Percentiles rank a stretch among this genome's conserved stretches.
These are phyloP conservation scores for Geranium incanum DNA, from an alignment of 441 rosid species.

Conservation along the genomic window DNA sequence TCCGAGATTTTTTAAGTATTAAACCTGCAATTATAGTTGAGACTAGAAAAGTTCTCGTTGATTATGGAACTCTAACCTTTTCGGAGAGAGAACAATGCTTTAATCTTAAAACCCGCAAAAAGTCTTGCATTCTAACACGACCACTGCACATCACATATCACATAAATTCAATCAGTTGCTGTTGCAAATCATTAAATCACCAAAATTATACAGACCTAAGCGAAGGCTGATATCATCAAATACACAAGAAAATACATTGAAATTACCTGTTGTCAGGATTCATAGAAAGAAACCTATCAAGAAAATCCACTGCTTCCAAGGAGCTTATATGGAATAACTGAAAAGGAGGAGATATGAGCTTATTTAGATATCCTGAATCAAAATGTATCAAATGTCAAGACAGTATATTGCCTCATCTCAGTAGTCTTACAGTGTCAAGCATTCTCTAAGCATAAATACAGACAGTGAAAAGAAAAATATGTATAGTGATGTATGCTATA, in stretches of 20 bases:
- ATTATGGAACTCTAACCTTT: constrained; percentile 39
- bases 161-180: no score
- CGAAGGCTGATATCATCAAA: background rate
- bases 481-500: background rate
- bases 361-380: background rate
- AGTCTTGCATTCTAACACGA: constrained; percentile 45
- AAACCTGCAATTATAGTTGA: background rate
- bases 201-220: background rate
- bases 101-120: constrained; percentile 51
- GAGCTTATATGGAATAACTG: constrained; percentile 74
- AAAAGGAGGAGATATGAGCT: constrained; percentile 16
- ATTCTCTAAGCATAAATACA: no score
- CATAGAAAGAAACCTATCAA: constrained; percentile 75
- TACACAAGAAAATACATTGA: constrained; percentile 11
- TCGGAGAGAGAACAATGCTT: constrained; percentile 52
- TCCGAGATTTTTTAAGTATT: background rate
- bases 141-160: constrained; percentile 48
- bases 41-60: background rate
- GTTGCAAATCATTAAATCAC: no score
- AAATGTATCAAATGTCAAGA: no score
- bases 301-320: constrained; percentile 63
- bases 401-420: no score
- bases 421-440: no score
- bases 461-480: no score
- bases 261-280: constrained; percentile 71